phyloP scores from a whole-genome alignment of 305 asterid species.

The Fraxinus sp. region DNA sequence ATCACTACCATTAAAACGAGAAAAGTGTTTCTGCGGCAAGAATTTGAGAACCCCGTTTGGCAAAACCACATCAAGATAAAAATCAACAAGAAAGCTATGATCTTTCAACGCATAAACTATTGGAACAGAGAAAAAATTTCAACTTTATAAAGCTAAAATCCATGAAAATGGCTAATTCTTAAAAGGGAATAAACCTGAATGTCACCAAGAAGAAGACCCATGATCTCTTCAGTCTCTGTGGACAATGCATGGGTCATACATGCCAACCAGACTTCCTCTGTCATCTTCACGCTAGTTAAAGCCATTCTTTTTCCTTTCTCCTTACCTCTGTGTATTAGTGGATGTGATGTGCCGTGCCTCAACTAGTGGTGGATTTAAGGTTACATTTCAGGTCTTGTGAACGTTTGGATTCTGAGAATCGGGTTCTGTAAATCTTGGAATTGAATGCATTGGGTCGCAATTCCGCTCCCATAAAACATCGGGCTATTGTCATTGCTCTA shows the following conservation, averaged over 20 bases:
- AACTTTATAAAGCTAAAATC: slow-evolving; percentile 3
- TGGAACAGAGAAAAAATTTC: background rate
- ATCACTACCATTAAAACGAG: background rate
- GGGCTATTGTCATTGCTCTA: background rate
- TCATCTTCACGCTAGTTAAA: slow-evolving; percentile 86
- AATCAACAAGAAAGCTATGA: background rate
- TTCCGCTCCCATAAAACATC: background rate
- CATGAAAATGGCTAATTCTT: slow-evolving; percentile 10
- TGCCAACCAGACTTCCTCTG: slow-evolving; percentile 97
- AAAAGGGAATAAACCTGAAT: slow-evolving; percentile 52
- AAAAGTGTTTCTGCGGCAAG: background rate
- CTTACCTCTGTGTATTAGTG: background rate
- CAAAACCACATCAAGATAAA: background rate
- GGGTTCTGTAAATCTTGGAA: background rate
- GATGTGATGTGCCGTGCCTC: background rate
- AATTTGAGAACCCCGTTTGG: background rate
- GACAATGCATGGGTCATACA: slow-evolving; percentile 99
- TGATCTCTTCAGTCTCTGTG: slow-evolving; percentile 98
- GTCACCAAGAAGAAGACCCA: slow-evolving; percentile 99
- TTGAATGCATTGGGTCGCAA: background rate
- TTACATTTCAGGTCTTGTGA: background rate
- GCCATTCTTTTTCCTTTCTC: slow-evolving; percentile 43
- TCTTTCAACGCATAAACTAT: background rate
- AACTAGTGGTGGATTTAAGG: background rate
- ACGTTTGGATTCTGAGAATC: background rate